Evolutionary conservation across 2,329 filamentous ascomycete species (phyloP).

Genomic region (Aspergillus pseudonomiae): DNA sequence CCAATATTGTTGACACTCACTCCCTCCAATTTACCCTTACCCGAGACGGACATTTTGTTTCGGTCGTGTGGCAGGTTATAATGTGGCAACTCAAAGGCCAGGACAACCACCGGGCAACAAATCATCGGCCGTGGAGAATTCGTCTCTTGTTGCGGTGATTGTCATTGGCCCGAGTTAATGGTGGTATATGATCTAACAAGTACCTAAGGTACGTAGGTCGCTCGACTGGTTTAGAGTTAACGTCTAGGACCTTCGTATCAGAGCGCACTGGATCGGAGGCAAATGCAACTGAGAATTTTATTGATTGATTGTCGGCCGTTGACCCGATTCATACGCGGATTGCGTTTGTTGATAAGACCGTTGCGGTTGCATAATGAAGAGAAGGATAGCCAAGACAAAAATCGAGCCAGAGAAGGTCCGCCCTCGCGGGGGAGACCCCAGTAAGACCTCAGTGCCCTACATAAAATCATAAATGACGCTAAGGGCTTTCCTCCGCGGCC

Average conservation of each 20-base stretch:
- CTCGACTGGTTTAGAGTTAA: constrained; percentile 1
- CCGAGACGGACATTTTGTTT: constrained; percentile 14
- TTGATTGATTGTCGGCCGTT: no score
- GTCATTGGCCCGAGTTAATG: constrained; percentile 15
- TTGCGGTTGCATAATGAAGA: constrained; percentile 2
- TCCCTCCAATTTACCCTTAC: constrained; percentile 3
- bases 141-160: constrained; percentile 3
- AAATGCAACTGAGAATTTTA: neutral
- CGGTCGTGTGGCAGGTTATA: constrained; percentile 14
- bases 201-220: constrained; percentile 18
- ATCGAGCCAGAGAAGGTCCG: constrained; percentile 13
- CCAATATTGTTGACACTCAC: neutral
- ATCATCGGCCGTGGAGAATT: constrained; percentile 16
- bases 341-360: neutral
- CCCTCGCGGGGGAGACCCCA: constrained; percentile 16
- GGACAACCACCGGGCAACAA: constrained; percentile 17
- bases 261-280: neutral
- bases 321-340: neutral
- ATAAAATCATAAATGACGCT: constrained; percentile 11
- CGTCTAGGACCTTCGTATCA: neutral
- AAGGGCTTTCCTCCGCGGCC: constrained; percentile 11
- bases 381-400: constrained; percentile 12
- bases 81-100: constrained; percentile 21
- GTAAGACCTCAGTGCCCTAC: neutral
- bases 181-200: constrained; percentile 13